Conservation (phyloP, 2,329 filamentous ascomycete species). For the Periglandula ipomoeae region DNA sequence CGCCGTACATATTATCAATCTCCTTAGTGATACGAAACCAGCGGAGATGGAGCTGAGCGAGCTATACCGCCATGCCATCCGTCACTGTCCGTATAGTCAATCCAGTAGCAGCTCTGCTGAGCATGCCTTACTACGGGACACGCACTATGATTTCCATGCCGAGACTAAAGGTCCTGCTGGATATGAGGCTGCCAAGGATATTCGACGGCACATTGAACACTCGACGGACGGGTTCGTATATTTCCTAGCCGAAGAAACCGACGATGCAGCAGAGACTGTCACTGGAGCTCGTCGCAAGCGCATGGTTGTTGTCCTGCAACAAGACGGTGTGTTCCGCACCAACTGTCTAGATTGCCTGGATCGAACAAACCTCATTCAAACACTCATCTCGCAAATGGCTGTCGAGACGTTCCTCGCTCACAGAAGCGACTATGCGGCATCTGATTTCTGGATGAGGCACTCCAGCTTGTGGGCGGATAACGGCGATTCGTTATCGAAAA, state of each 20-base stretch:
- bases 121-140: constrained; percentile 67
- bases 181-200: constrained; percentile 83
- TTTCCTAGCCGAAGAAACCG: constrained; percentile 68
- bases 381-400: constrained; percentile 89
- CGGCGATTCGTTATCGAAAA: constrained; percentile 85
- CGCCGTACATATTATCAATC: constrained; percentile 83
- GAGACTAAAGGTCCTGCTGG: constrained; percentile 80
- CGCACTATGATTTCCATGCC: constrained; percentile 94
- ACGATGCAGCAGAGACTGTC: constrained; percentile 38
- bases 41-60: constrained; percentile 77
- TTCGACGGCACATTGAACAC: constrained; percentile 65
- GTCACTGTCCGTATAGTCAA: constrained; percentile 61
- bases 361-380: constrained; percentile 91
- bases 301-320: constrained; percentile 68
- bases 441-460: constrained; percentile 88
- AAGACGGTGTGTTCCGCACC: constrained; percentile 91
- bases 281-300: constrained; percentile 30
- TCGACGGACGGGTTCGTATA: constrained; percentile 89
- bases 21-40: constrained; percentile 82
- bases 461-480: constrained; percentile 96
- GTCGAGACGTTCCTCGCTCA: constrained; percentile 76
- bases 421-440: constrained; percentile 55
- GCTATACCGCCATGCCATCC: constrained; percentile 70
- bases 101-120: constrained; percentile 46
- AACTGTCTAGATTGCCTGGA: constrained; percentile 96